Conservation (phyloP, 352 stramenopile genomes). For the Phytophthora idaei region DNA sequence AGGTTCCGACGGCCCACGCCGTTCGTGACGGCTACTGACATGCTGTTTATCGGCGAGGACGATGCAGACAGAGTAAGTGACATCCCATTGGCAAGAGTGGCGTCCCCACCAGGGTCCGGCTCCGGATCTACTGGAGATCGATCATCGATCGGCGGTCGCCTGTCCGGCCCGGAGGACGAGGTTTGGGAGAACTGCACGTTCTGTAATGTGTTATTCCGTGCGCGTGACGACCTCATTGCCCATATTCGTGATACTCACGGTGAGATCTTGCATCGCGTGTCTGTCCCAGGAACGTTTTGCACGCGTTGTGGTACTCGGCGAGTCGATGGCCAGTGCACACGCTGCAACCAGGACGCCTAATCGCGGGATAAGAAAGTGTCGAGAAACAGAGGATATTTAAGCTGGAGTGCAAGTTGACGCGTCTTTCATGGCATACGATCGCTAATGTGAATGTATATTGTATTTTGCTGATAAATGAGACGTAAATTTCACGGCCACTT, state of each 20-base stretch:
- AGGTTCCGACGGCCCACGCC: slow-evolving; percentile 35
- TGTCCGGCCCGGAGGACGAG: slow-evolving; percentile 38
- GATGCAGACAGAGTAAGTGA: slow-evolving; percentile 38
- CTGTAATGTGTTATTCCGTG: slow-evolving; percentile 50
- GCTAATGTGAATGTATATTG: slow-evolving; percentile 28
- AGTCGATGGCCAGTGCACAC: slow-evolving; percentile 46
- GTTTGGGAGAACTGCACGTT: slow-evolving; percentile 60
- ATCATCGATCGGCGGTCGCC: slow-evolving; percentile 1
- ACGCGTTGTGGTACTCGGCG: slow-evolving; percentile 50
- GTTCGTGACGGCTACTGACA: slow-evolving; percentile 56
- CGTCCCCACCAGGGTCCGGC: slow-evolving; percentile 18
- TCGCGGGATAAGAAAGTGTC: not conserved
- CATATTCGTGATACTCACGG: slow-evolving; percentile 64
- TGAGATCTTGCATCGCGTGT: slow-evolving; percentile 58
- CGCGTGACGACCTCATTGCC: slow-evolving; percentile 42
- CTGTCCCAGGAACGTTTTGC: slow-evolving; percentile 57
- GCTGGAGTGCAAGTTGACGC: not conserved
- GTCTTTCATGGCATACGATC: not conserved
- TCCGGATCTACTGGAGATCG: slow-evolving; percentile 11
- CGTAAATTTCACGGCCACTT: not conserved
- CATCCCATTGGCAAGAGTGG: slow-evolving; percentile 46
- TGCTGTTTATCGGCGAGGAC: slow-evolving; percentile 64
- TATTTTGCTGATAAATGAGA: slow-evolving; percentile 18
- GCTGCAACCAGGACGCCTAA: slow-evolving; percentile 34
- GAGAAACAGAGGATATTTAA: slow-evolving; percentile 37